Evolutionary conservation across 73 alveolate species (phyloP).

Genomic region (Paramecium bursaria): DNA sequence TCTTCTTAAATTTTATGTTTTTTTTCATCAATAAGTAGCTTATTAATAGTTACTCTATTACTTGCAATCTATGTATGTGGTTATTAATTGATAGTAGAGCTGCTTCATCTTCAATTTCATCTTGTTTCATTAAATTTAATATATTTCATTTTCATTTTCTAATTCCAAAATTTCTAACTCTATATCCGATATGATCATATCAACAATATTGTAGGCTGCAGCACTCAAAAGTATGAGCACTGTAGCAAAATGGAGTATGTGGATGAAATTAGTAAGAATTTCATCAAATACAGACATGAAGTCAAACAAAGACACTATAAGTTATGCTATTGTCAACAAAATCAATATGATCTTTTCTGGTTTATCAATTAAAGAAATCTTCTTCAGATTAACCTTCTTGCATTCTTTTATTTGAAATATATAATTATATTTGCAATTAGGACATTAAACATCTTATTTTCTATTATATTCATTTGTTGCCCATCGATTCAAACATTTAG

Average conservation of each 20-base stretch:
- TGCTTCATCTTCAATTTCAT: constrained; percentile 25
- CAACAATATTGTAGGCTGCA: neutral
- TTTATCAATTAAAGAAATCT: constrained; percentile 3
- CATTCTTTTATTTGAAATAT: constrained; percentile 25
- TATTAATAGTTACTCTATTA: neutral
- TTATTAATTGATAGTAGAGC: constrained; percentile 20
- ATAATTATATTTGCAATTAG: constrained; percentile 29
- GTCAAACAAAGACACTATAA: neutral
- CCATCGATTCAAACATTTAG: constrained; percentile 12
- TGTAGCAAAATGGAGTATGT: constrained; percentile 16
- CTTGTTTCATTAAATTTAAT: too few species aligned
- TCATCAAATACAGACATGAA: constrained; percentile 31
- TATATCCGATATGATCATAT: neutral
- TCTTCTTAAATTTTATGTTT: constrained; percentile 15
- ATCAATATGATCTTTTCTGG: constrained; percentile 2
- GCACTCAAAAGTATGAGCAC: neutral
- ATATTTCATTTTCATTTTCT: constrained; percentile 7
- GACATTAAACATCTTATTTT: neutral
- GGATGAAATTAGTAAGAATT: neutral
- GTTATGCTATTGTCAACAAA: neutral
- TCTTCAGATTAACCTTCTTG: constrained; percentile 1
- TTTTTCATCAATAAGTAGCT: neutral
- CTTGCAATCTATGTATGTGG: constrained; percentile 37
- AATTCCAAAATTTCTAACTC: constrained; percentile 44
- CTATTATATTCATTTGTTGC: constrained; percentile 6